phyloP scores from a whole-genome alignment of 2,329 filamentous ascomycete genomes.

The Torrubiella hemipterigena region DNA sequence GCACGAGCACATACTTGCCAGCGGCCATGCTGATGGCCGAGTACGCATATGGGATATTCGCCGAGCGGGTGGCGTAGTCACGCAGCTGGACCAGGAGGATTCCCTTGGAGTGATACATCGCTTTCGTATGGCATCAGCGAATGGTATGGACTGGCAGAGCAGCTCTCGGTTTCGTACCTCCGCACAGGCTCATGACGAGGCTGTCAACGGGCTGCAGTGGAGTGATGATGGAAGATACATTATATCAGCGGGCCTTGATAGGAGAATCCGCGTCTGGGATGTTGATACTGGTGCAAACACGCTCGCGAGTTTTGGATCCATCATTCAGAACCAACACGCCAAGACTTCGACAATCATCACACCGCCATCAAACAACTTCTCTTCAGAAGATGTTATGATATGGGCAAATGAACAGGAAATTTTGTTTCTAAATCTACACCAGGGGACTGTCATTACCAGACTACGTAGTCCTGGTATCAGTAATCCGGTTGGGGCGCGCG shows the following conservation, averaged over 20 bases:
- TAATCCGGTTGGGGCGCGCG: constrained; percentile 25
- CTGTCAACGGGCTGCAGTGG: constrained; percentile 79
- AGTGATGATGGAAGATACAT: constrained; percentile 67
- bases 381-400: constrained; percentile 54
- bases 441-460: constrained; percentile 60
- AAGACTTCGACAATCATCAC: constrained; percentile 50
- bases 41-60: constrained; percentile 82
- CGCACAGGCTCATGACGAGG: constrained; percentile 61
- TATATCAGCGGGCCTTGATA: constrained; percentile 72
- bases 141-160: constrained; percentile 16
- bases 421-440: constrained; percentile 65
- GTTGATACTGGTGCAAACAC: constrained; percentile 72
- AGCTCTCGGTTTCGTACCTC: constrained; percentile 31
- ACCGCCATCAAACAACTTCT: constrained; percentile 46
- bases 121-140: constrained; percentile 19
- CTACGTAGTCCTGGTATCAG: constrained; percentile 52
- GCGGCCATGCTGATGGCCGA: constrained; percentile 73
- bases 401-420: constrained; percentile 78
- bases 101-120: constrained; percentile 51
- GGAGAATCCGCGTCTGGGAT: constrained; percentile 80
- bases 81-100: constrained; percentile 74
- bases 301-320: constrained; percentile 75
- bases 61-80: constrained; percentile 63
- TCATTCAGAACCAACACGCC: constrained; percentile 61
- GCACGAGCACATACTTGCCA: constrained; percentile 67